Conservation (phyloP, 768 basidiomycete genomes). For the Lentinula edodes region DNA sequence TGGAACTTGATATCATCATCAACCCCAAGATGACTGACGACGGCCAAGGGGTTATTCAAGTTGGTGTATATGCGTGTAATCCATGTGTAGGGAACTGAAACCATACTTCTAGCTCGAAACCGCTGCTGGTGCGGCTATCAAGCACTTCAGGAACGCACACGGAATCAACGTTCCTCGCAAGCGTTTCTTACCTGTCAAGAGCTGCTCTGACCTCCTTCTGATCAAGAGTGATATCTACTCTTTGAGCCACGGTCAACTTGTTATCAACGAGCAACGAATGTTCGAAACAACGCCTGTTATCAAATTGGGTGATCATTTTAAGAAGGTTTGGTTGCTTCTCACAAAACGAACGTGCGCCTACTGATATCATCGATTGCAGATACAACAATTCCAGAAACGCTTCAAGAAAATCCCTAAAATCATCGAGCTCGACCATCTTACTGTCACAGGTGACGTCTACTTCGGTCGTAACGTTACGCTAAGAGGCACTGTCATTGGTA, state of each 20-base stretch:
- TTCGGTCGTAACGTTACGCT: slow-evolving; percentile 85
- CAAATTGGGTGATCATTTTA: slow-evolving; percentile 96
- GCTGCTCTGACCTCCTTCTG: slow-evolving; percentile 80
- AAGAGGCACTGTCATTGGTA: slow-evolving; percentile 83
- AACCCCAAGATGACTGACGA: slow-evolving; percentile 86
- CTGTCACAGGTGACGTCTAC: slow-evolving; percentile 87
- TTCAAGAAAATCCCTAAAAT: slow-evolving; percentile 94
- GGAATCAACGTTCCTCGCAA: slow-evolving; percentile 93
- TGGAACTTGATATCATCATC: slow-evolving; percentile 94
- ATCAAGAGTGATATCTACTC: slow-evolving; percentile 93
- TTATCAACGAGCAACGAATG: slow-evolving; percentile 79
- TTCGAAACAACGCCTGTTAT: slow-evolving; percentile 90
- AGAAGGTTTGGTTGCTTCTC: slow-evolving; percentile 56
- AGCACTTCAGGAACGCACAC: slow-evolving; percentile 87
- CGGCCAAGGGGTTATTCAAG: slow-evolving; percentile 81
- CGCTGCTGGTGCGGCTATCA: slow-evolving; percentile 84
- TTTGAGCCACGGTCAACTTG: slow-evolving; percentile 79
- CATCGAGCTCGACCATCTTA: slow-evolving; percentile 89
- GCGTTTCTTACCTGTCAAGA: slow-evolving; percentile 91
- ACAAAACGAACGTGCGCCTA: neutral
- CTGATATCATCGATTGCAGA: slow-evolving; percentile 29
- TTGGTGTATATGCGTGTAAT: slow-evolving; percentile 14
- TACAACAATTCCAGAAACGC: slow-evolving; percentile 86
- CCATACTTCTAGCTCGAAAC: slow-evolving; percentile 58
- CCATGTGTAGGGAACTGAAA: neutral